Evolutionary conservation across 192 early-diverging fungal genomes (phyloP), one percentile per base, ranked within the genome.

Genomic region (Diversispora epigaea): DNA sequence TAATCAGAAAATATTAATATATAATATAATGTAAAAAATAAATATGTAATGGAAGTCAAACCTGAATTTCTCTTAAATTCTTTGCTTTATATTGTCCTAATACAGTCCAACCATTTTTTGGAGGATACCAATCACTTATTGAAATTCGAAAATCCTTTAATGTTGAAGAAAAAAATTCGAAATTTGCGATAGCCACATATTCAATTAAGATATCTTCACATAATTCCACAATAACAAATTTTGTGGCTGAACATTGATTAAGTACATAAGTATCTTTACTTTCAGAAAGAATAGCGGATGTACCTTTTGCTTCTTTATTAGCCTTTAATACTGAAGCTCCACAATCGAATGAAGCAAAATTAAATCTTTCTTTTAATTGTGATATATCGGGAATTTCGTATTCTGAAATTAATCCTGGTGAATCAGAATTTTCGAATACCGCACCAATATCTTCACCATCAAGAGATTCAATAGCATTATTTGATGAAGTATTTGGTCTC

Each of bases 191-290:
- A 15, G 92, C 87, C 65, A 99, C 77, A 2, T 93, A 89, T 79
- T 97, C 93, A 22, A 99, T 90, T 6, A 97, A 79, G 68, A 98
- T 96, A 21, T 92, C 92, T 76, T 98, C 91, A 81, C 98, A 99
- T 5, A 99, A 86, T 81, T 97, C 94, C 14, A 98, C 86, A n/a
- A 94, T 89, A 1, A 98, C 90, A 80, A 91, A 96, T 71, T 94
- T 94, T 19, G 82, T 79, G 4, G 91, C 88, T 14, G 85, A 78
- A 82, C 98, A 99, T 77, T 88, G 86, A 82, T 96, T 98, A 10
- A 98, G 86, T 92, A 99, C 92, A 81, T 99, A 99, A 61, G 89
- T 84, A 84, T 99, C 98, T 77, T 97, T 98, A 82, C 88, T 93
- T 54, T 93, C 89, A 76, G 89, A 90, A 4, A 99, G 79, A 55